Base-by-base conservation (phyloP, 345 rosid genomes). In the Arabidopsis suecica region DNA sequence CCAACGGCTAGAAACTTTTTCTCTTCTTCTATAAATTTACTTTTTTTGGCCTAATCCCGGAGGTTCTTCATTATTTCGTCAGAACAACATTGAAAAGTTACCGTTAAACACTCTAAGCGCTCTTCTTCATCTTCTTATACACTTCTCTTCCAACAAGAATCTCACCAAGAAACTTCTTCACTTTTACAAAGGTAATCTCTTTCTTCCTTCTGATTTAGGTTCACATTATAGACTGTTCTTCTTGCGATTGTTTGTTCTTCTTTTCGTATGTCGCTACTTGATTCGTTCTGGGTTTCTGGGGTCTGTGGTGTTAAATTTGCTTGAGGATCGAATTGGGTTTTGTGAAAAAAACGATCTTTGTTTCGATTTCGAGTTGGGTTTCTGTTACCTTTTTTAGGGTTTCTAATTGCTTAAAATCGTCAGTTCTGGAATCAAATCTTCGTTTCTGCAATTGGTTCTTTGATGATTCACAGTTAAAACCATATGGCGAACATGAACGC, bases 401-500 rank as follows among this genome's bases (percentile, higher is more conserved):
- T 75, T 57, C 5, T 28, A 54, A 61, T 16, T 44, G 28, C 25
- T 75, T 59, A 32, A 40, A 11, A 34, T 59, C 0, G 42, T 10
- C 28, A n/a, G 37, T 4, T 49, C 44, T 5, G 7, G 55, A 32
- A 12, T 41, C 33, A 38, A 51, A 72, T 37, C 38, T 7, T 2
- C 42, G 50, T 10, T 44, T 73, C 12, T n/a, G 28, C 34, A 18
- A 1, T 11, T 58, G 18, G 18, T 10, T 30, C 5, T 28, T 4
- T n/a, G 3, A 1, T n/a, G 50, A 30, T 9, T 9, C 2, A 60
- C 45, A 63, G 65, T 1, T 67, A n/a, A 63, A 61, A 38, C 0
- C 55, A 16, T 18, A 71, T 77, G 76, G 68, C 72, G 68, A 77
- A 77, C 68, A 64, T 77, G 61, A 71, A 64, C 55, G 22, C 80